phyloP scores from a whole-genome alignment of 495 filamentous ascomycete species.

The Lophiotrema nucula region DNA sequence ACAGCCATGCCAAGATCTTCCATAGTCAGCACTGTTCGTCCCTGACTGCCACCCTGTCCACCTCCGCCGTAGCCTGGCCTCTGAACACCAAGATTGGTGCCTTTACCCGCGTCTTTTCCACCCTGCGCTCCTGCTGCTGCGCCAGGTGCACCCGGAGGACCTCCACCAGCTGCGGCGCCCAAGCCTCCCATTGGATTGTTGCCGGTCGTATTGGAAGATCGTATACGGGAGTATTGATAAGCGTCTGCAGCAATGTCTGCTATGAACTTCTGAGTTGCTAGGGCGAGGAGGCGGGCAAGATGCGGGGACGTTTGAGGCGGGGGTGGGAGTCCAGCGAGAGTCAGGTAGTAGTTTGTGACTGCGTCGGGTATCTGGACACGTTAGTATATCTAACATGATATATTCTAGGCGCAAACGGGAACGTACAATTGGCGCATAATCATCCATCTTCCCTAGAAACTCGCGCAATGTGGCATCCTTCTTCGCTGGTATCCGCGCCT shows the following conservation, averaged over 20 bases:
- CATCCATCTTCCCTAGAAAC: constrained; percentile 94
- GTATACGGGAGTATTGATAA: constrained; percentile 94
- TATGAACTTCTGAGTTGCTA: constrained; percentile 97
- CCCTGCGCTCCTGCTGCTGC: constrained; percentile 57
- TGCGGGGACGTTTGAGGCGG: constrained; percentile 81
- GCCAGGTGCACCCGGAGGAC: constrained; percentile 52
- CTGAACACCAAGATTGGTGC: constrained; percentile 77
- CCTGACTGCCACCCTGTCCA: constrained; percentile 84
- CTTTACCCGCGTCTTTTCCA: constrained; percentile 43
- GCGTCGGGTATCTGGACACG: constrained; percentile 84
- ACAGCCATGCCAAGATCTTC: constrained; percentile 98
- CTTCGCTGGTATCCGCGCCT: constrained; percentile 61
- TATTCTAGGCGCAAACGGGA: neutral
- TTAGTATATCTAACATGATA: constrained; percentile 35
- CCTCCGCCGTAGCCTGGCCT: constrained; percentile 90
- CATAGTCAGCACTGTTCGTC: constrained; percentile 95
- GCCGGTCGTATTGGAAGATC: constrained; percentile 75
- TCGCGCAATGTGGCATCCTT: constrained; percentile 90
- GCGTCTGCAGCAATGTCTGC: constrained; percentile 96
- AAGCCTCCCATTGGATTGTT: constrained; percentile 88
- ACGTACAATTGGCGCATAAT: constrained; percentile 93
- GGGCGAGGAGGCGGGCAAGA: constrained; percentile 86
- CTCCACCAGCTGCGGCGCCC: constrained; percentile 72
- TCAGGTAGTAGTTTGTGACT: constrained; percentile 96
- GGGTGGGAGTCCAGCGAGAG: constrained; percentile 87